Conservation (phyloP, 1,139 yeast genomes). For the Hemisphaericaspora lyxosophila region DNA sequence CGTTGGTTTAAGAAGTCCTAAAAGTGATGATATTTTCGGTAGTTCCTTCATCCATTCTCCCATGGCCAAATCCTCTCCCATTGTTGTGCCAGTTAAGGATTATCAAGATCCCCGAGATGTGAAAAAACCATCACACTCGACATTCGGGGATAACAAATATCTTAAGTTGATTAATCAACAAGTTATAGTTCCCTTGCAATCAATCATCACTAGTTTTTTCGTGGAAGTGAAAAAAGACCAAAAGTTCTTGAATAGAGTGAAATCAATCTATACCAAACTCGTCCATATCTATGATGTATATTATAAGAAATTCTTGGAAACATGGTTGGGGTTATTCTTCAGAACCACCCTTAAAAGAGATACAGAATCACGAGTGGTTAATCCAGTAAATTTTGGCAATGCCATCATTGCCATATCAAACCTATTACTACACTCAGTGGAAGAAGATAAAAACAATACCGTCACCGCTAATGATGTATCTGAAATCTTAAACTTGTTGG, state of each 20-base stretch:
- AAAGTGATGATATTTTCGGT: slow-evolving; percentile 33
- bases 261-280: neutral
- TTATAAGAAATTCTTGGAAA: slow-evolving; percentile 20
- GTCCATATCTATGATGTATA: slow-evolving; percentile 4
- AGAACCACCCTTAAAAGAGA: slow-evolving; percentile 52
- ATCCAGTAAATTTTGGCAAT: slow-evolving; percentile 61
- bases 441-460: slow-evolving; percentile 59
- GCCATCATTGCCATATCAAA: slow-evolving; percentile 63
- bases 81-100: neutral
- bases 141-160: no score
- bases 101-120: slow-evolving; percentile 1
- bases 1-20: slow-evolving; percentile 5
- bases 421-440: slow-evolving; percentile 57
- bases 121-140: no score
- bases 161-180: slow-evolving; percentile 4
- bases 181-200: slow-evolving; percentile 5
- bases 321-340: slow-evolving; percentile 47
- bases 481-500: slow-evolving; percentile 57
- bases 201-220: slow-evolving; percentile 4
- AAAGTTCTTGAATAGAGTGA: neutral
- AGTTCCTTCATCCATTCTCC: slow-evolving; percentile 20
- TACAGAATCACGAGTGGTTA: slow-evolving; percentile 57
- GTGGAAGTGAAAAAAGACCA: neutral
- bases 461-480: slow-evolving; percentile 54
- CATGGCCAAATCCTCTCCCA: slow-evolving; percentile 1